Evolutionary conservation across 768 basidiomycete species (phyloP).

Genomic region (Tubosaeta brunneosetosa): DNA sequence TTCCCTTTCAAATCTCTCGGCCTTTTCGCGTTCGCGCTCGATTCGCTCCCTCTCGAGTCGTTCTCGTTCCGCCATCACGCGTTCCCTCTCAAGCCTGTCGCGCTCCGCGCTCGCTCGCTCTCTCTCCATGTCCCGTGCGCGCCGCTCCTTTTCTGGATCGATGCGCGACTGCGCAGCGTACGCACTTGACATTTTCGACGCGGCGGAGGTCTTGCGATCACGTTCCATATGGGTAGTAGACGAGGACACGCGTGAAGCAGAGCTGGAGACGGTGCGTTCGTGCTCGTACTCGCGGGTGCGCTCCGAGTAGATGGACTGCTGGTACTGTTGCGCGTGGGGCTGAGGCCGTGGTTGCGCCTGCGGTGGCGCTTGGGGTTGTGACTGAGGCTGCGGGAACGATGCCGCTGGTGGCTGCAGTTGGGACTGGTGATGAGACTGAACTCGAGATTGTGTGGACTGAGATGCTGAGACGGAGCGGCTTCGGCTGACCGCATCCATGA

Average conservation of each 20-base stretch:
- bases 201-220: constrained; percentile 22
- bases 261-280: constrained; percentile 23
- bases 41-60: constrained; percentile 5
- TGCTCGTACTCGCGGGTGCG: constrained; percentile 23
- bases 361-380: not conserved
- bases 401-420: constrained; percentile 1
- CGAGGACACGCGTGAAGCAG: constrained; percentile 24
- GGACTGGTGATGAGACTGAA: constrained; percentile 14
- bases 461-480: constrained; percentile 21
- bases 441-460: constrained; percentile 17
- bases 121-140: constrained; percentile 19
- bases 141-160: constrained; percentile 23
- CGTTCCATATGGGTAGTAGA: constrained; percentile 19
- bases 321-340: not conserved
- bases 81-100: constrained; percentile 14
- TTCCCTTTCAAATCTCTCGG: constrained; percentile 4
- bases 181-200: constrained; percentile 35
- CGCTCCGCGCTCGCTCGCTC: constrained; percentile 14
- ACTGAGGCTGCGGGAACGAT: not conserved
- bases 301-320: constrained; percentile 21
- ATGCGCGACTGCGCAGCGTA: constrained; percentile 11
- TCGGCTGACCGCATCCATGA: constrained; percentile 29
- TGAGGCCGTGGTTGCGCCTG: not conserved
- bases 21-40: constrained; percentile 2
- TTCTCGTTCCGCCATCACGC: constrained; percentile 13